These are phyloP conservation scores for Petunia axillaris DNA, from an alignment of 257 asterid species.

Conservation along the genomic window DNA sequence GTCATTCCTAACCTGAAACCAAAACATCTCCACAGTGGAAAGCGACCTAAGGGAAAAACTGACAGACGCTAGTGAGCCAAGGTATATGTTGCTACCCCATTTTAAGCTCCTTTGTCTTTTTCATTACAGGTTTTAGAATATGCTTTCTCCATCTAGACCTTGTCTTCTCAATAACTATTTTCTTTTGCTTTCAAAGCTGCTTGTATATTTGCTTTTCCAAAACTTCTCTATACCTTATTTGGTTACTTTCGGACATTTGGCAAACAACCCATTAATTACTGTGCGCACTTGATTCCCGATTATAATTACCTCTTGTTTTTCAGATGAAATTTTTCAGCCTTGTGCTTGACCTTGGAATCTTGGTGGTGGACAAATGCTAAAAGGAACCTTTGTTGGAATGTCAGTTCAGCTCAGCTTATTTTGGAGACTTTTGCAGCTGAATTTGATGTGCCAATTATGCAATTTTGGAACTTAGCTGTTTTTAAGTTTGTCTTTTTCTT, in stretches of 20 bases:
- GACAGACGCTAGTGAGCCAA: constrained; percentile 60
- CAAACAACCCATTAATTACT: not conserved
- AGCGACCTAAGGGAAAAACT: constrained; percentile 83
- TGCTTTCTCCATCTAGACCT: not conserved
- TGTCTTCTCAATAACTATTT: not conserved
- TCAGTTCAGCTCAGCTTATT: constrained; percentile 10
- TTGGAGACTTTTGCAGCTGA: not conserved
- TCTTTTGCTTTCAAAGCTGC: not conserved
- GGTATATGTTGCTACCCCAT: constrained; percentile 43
- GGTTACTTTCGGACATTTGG: not conserved
- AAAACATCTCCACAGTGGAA: constrained; percentile 85
- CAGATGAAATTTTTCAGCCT: not conserved
- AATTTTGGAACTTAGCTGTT: constrained; percentile 5
- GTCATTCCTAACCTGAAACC: constrained; percentile 80
- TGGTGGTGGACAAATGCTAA: not conserved
- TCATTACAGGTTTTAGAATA: not conserved
- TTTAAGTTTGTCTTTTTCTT: too few relatives aligned
- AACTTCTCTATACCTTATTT: not conserved
- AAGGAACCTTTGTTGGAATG: constrained; percentile 1
- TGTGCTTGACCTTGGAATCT: not conserved
- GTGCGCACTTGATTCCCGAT: not conserved
- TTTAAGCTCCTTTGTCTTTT: not conserved
- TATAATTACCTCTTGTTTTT: not conserved
- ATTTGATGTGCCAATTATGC: not conserved
- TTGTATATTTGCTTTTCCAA: not conserved